A percentile compares a stretch with the other conserved stretches of the same genome.
phyloP scores from a whole-genome alignment of 1,284 basidiomycete species.

The Pseudozyma flocculosa region DNA sequence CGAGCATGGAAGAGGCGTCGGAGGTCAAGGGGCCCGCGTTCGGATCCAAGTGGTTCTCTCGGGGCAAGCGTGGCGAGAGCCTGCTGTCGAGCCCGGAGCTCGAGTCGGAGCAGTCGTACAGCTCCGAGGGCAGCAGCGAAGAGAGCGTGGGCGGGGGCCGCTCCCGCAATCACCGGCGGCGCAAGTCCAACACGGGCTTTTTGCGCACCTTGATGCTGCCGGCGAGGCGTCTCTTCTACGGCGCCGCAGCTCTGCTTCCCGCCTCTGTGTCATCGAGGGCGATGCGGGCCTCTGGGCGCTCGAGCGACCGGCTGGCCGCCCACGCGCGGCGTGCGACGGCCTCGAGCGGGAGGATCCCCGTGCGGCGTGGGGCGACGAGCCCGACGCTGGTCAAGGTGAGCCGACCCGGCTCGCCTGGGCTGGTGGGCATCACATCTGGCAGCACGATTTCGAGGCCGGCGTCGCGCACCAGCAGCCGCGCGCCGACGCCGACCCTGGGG shows the following conservation, averaged over 20 bases:
- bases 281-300: too few relatives aligned
- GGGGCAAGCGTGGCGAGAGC: conserved; percentile 23
- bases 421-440: conserved; percentile 17
- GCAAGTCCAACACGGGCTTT: conserved; percentile 6
- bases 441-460: conserved; percentile 33
- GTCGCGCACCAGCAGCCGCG: conserved; percentile 30
- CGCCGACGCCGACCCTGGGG: conserved; percentile 31
- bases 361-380: conserved; percentile 15
- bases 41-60: conserved; percentile 13
- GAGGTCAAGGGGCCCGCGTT: conserved; percentile 7
- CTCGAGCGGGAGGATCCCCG: conserved; percentile 14
- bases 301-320: too few relatives aligned
- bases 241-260: conserved; percentile 18
- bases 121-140: conserved; percentile 34
- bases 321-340: too few relatives aligned
- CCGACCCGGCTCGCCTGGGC: conserved; percentile 28
- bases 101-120: conserved; percentile 35
- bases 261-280: conserved; percentile 2
- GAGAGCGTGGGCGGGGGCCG: conserved; percentile 23
- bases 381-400: conserved; percentile 24
- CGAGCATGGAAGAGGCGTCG: conserved; percentile 48
- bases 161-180: conserved; percentile 1
- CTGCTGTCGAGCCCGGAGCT: conserved; percentile 29
- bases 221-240: conserved; percentile 18
- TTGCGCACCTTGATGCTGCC: conserved; percentile 21